phyloP scores from a whole-genome alignment of 2,329 filamentous ascomycete genomes.

The Rutstroemia sp. region DNA sequence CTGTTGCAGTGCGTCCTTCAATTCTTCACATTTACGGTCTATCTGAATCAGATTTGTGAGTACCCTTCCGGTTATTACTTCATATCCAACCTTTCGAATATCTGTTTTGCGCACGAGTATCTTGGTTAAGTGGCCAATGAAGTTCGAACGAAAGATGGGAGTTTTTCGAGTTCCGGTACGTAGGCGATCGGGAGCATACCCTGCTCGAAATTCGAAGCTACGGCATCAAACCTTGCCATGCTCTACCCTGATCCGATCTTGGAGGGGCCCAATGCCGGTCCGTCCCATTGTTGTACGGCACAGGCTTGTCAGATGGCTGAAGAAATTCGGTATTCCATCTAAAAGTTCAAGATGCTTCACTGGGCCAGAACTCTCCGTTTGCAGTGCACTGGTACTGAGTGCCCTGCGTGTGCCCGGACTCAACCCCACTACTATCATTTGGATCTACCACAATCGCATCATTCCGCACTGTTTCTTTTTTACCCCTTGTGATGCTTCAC shows the following conservation, averaged over 20 bases:
- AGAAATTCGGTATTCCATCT: conserved; percentile 6
- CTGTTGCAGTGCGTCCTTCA: not conserved
- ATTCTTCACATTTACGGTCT: no score
- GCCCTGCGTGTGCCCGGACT: not conserved
- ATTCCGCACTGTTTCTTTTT: conserved; percentile 17
- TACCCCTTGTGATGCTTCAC: conserved; percentile 12
- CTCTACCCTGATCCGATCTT: conserved; percentile 4
- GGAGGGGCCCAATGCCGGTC: conserved; percentile 10
- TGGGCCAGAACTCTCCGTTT: conserved; percentile 2
- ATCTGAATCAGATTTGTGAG: conserved; percentile 1
- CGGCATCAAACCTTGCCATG: conserved; percentile 14
- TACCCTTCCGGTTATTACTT: not conserved
- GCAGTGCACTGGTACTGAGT: not conserved
- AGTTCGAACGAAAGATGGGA: no score
- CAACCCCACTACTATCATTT: not conserved
- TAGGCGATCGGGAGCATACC: not conserved
- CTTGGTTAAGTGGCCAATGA: conserved; percentile 1
- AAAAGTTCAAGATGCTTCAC: conserved; percentile 11
- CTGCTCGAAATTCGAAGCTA: conserved; percentile 11
- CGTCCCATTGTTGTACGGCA: conserved; percentile 17
- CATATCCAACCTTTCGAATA: not conserved
- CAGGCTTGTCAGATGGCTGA: conserved; percentile 15
- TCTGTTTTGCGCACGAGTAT: not conserved
- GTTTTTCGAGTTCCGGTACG: not conserved
- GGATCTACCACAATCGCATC: conserved; percentile 15